Conservation (phyloP, 2,329 filamentous ascomycete species). For the Fusarium palustre region DNA sequence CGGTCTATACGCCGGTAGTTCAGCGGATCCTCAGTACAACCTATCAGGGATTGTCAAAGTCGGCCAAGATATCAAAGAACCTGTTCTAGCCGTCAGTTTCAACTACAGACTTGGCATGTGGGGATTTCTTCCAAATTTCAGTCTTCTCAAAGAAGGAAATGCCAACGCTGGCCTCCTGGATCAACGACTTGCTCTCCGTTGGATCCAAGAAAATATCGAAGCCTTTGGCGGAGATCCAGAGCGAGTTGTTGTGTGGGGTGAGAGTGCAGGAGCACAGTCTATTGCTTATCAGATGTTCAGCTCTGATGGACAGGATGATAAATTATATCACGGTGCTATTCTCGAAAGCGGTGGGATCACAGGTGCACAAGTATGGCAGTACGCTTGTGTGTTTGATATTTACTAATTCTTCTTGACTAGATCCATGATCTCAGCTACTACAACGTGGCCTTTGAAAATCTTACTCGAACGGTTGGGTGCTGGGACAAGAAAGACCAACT, state of each 20-base stretch:
- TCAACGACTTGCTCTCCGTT: constrained; percentile 61
- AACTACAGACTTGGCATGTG: constrained; percentile 66
- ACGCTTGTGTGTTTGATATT: neutral
- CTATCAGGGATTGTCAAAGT: constrained; percentile 58
- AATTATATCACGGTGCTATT: constrained; percentile 66
- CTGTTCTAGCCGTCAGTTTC: constrained; percentile 65
- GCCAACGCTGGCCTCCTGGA: constrained; percentile 64
- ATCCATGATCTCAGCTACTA: constrained; percentile 47
- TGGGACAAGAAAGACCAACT: constrained; percentile 52
- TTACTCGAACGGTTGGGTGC: constrained; percentile 47
- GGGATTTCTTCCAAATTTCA: constrained; percentile 63
- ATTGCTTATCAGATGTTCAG: constrained; percentile 63
- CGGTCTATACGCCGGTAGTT: constrained; percentile 63
- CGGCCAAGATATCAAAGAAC: constrained; percentile 63
- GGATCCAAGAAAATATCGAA: constrained; percentile 66
- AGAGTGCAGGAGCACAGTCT: constrained; percentile 57
- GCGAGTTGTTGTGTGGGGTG: constrained; percentile 63
- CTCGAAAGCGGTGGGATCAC: constrained; percentile 61
- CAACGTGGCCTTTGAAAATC: constrained; percentile 45
- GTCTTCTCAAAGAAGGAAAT: constrained; percentile 57
- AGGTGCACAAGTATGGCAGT: constrained; percentile 32
- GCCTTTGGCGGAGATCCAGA: constrained; percentile 62
- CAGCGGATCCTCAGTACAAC: constrained; percentile 60
- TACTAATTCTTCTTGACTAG: neutral
- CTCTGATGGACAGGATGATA: constrained; percentile 67